These are phyloP conservation scores for Trametes cinnabarina DNA, from an alignment of 768 basidiomycete species.

Conservation along the genomic window DNA sequence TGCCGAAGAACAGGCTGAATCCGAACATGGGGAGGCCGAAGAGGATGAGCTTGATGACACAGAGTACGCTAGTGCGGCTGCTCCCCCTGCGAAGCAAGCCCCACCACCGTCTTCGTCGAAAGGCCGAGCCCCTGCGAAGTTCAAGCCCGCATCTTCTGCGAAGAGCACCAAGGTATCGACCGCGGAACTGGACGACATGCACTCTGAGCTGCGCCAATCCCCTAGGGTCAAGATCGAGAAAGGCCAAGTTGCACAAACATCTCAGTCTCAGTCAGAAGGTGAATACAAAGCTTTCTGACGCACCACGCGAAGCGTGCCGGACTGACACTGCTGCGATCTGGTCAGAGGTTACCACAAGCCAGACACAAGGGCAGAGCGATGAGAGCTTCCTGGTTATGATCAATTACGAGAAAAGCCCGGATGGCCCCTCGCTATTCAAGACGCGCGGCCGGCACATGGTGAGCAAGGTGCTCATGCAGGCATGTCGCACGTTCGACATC, in stretches of 20 bases:
- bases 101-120: neutral
- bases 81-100: neutral
- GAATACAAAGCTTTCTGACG: neutral
- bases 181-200: conserved; percentile 4
- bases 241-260: neutral
- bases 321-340: no score
- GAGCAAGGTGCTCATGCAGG: conserved; percentile 40
- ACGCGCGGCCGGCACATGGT: conserved; percentile 43
- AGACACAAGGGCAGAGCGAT: conserved; percentile 1
- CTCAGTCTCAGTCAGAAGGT: neutral
- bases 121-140: neutral
- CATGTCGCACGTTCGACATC: conserved; percentile 40
- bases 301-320: no score
- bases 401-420: conserved; percentile 20
- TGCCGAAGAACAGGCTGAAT: neutral
- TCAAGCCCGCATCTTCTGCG: neutral
- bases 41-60: conserved; percentile 9
- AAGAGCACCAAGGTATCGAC: neutral
- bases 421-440: conserved; percentile 35
- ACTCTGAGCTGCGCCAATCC: neutral
- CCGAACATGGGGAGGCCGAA: conserved; percentile 1
- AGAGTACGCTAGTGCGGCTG: conserved; percentile 1
- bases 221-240: conserved; percentile 14
- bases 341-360: neutral
- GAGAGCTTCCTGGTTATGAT: conserved; percentile 23